Base-by-base conservation (phyloP, 148 eudicot species). In the Bassia scoparia region DNA sequence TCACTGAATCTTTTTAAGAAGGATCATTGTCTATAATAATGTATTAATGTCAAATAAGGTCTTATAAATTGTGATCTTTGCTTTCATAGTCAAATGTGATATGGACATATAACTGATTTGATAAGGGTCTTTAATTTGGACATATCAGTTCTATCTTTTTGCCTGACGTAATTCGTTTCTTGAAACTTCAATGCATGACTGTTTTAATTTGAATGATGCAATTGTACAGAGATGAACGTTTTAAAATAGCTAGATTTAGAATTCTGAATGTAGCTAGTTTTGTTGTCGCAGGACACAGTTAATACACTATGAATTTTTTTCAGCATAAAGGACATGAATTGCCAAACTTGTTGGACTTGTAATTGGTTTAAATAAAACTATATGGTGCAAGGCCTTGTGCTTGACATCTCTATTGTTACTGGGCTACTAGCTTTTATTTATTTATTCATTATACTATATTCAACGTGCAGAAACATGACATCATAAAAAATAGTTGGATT, bases 391-490 rank as follows among this genome's bases (percentile, higher is more conserved):
- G 69, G 20, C 43, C 5, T 10, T 37, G 9, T 37, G 43, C 56
- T 74, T 41, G 27, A 26, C 12, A 18, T 41, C 48, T 41, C 49
- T 9, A 23, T 49, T 20, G 31, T 55, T 4, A 75, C 30, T 46
- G 26, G 37, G n/a, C n/a, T n/a, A n/a, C n/a, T n/a, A n/a, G n/a
- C n/a, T 20, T 55, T 64, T 26, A 15, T 52, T 29, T 59, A 58
- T 44, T 41, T 49, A 49, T 7, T 16, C n/a, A 4, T 26, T 38
- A 33, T 15, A 31, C 72, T 68, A 7, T 66, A 21, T 11, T 77
- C 43, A 74, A 26, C 74, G 66, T 86, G 88, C 96, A 95, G 99
- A 95, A 74, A 83, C 99, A 95, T 85, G 96, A 90, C 79, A 89
- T 95, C 50, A 84, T 84, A 79, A 95, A 92, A 95, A 88, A 83